Percentiles rank a stretch among this genome's conserved stretches.
These are phyloP conservation scores for Avena sativa DNA, from an alignment of 176 grass and related monocot genomes.

Conservation along the genomic window DNA sequence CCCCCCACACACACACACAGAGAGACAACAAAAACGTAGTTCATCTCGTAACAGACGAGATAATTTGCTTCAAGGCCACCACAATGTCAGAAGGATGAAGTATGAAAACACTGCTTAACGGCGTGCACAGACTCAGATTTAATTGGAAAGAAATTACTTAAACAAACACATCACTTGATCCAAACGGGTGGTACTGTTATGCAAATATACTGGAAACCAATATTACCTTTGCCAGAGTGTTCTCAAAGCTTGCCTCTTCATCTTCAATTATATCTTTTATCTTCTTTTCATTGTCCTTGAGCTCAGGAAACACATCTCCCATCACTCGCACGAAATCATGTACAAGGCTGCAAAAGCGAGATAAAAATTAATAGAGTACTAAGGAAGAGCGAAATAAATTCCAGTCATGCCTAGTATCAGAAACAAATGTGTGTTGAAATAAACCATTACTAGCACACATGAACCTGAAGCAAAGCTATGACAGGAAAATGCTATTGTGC, in stretches of 20 bases:
- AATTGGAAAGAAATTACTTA: background rate
- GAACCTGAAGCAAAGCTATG: background rate
- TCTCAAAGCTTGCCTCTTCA: constrained; percentile 98
- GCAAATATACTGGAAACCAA: constrained; percentile 16
- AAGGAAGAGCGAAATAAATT: background rate
- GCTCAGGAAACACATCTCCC: constrained; percentile 92
- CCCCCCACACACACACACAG: too few relatives aligned
- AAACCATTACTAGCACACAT: background rate
- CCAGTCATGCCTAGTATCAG: background rate
- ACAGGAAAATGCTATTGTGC: background rate
- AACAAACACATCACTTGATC: background rate
- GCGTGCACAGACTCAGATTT: background rate
- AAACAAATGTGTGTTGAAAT: background rate
- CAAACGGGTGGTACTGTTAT: background rate
- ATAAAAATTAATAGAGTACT: background rate
- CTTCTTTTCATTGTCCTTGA: constrained; percentile 69
- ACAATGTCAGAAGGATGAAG: background rate
- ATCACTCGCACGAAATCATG: constrained; percentile 79
- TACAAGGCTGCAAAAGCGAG: constrained; percentile 71
- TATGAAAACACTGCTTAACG: background rate
- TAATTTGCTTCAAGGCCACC: background rate
- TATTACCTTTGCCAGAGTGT: constrained; percentile 88
- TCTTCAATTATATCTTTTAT: constrained; percentile 89
- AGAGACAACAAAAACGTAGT: background rate
- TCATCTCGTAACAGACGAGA: background rate